These are phyloP conservation scores for Tulasnella sp. DNA, from an alignment of 768 basidiomycete species.

Conservation along the genomic window DNA sequence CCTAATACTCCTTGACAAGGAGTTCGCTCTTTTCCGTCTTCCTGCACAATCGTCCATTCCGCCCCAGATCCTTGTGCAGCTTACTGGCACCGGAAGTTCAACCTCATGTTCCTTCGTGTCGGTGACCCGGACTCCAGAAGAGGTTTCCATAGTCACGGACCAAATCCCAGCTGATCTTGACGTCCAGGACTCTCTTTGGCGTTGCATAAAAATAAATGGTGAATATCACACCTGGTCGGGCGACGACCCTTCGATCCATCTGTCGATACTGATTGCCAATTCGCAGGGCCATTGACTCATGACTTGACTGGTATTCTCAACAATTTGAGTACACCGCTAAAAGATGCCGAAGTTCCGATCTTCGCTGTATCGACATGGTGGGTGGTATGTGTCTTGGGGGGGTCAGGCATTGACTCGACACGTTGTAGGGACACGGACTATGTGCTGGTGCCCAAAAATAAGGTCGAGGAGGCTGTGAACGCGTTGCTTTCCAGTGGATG, in stretches of 20 bases:
- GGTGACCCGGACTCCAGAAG: constrained; percentile 27
- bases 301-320: constrained; percentile 30
- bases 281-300: constrained; percentile 17
- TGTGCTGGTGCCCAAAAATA: constrained; percentile 18
- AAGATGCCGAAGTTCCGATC: constrained; percentile 26
- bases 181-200: neutral
- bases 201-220: constrained; percentile 29
- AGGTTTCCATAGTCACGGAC: constrained; percentile 30
- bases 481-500: constrained; percentile 21
- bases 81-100: neutral
- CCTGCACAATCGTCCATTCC: neutral
- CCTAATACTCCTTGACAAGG: neutral
- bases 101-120: constrained; percentile 17
- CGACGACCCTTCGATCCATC: neutral
- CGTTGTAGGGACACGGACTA: constrained; percentile 32
- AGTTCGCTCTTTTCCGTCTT: neutral
- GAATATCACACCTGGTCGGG: neutral
- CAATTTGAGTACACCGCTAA: constrained; percentile 6
- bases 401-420: neutral
- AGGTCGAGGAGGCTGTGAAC: neutral
- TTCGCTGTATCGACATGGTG: constrained; percentile 31
- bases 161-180: neutral
- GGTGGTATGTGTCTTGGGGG: neutral
- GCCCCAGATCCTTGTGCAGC: neutral
- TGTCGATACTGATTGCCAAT: neutral